Evolutionary conservation across 257 asterid species (phyloP).

Genomic region (Penstemon eatonii): DNA sequence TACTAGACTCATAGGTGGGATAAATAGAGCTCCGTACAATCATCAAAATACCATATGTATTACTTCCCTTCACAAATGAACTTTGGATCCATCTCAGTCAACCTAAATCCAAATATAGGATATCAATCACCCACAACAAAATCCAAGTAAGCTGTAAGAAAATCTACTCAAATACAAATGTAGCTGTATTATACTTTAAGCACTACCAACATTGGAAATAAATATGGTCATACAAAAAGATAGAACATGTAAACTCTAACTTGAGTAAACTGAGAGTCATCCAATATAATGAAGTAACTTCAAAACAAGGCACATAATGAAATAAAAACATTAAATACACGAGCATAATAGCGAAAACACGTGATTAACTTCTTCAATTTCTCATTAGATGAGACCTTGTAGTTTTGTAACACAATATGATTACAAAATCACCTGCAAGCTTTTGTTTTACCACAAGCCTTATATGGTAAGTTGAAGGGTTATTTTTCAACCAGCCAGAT

Average conservation of each 20-base stretch:
- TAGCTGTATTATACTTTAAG: neutral
- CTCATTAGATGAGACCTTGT: neutral
- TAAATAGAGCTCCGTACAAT: neutral
- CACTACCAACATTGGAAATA: neutral
- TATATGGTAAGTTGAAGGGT: constrained; percentile 67
- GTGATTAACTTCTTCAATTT: neutral
- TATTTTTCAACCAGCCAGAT: constrained; percentile 81
- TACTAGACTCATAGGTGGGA: no score
- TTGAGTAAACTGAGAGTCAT: constrained; percentile 8
- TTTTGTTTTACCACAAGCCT: constrained; percentile 63
- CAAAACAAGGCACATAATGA: neutral
- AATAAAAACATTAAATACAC: neutral
- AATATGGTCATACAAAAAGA: neutral
- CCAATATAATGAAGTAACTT: constrained; percentile 4
- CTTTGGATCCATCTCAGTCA: neutral
- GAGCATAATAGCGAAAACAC: neutral
- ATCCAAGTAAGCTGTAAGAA: neutral
- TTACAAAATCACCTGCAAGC: constrained; percentile 65
- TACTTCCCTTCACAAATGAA: neutral
- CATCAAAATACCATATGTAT: neutral
- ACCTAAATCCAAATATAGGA: neutral
- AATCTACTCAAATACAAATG: neutral
- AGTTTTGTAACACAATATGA: constrained; percentile 5
- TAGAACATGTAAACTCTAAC: neutral
- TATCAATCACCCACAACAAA: constrained; percentile 6